Conservation (phyloP, 768 basidiomycete species). For the Lentinula edodes region DNA sequence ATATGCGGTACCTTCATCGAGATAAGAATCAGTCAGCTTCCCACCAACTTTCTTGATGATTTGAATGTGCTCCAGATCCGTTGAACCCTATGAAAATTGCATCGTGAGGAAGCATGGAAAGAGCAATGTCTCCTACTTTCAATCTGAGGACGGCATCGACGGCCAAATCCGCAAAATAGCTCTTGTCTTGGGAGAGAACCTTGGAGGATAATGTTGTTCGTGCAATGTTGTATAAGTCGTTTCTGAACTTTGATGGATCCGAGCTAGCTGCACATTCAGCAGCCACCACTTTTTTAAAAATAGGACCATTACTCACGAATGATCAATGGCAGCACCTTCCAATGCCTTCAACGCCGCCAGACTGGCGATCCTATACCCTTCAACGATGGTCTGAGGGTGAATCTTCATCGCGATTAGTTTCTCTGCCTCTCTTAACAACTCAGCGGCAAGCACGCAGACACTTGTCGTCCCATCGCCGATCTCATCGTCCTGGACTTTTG, state of each 20-base stretch:
- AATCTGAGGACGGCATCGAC: constrained; percentile 93
- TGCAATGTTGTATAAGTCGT: constrained; percentile 95
- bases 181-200: constrained; percentile 94
- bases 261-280: constrained; percentile 35
- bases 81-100: constrained; percentile 68
- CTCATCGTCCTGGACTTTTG: constrained; percentile 99
- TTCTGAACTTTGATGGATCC: constrained; percentile 70
- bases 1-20: constrained; percentile 74
- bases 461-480: constrained; percentile 93
- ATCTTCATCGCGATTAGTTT: constrained; percentile 88
- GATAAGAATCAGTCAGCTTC: constrained; percentile 95
- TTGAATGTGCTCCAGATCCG: constrained; percentile 96
- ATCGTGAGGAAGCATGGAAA: constrained; percentile 2
- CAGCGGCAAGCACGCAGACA: constrained; percentile 89
- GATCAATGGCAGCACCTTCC: constrained; percentile 76
- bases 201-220: constrained; percentile 94
- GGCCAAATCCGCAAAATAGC: constrained; percentile 96
- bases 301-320: constrained; percentile 54
- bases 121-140: constrained; percentile 46
- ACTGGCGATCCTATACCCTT: constrained; percentile 93
- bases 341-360: constrained; percentile 78
- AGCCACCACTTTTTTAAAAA: background rate
- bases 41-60: constrained; percentile 99
- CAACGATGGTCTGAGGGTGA: constrained; percentile 96
- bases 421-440: constrained; percentile 92